Percentiles rank a stretch among this genome's conserved stretches.
Evolutionary conservation across 176 grass and related monocot genomes (phyloP).

Genomic region (Aegilops umbellulata): DNA sequence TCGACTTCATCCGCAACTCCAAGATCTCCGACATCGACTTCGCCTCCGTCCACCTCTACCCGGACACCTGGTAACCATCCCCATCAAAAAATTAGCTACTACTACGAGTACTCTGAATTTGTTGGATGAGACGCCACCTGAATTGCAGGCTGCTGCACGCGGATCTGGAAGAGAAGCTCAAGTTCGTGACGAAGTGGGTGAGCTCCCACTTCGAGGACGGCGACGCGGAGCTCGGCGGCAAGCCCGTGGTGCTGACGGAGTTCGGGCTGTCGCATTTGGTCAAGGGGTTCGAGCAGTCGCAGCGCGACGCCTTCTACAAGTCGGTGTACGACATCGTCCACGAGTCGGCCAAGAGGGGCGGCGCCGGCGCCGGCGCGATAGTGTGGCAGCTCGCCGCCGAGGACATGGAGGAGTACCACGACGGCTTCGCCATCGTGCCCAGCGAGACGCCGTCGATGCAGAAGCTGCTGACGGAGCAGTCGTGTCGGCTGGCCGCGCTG

Average conservation of each 20-base stretch:
- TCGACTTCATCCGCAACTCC: conserved; percentile 86
- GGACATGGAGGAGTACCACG: conserved; percentile 71
- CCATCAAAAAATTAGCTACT: neutral
- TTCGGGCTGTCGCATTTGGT: conserved; percentile 70
- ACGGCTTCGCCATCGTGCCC: conserved; percentile 74
- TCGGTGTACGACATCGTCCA: conserved; percentile 66
- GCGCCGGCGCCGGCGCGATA: conserved; percentile 63
- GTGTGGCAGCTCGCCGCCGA: conserved; percentile 85
- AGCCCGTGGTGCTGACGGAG: conserved; percentile 83
- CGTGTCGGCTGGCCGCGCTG: conserved; percentile 64
- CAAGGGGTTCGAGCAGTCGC: conserved; percentile 58
- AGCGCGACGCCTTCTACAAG: conserved; percentile 72
- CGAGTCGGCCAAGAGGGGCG: conserved; percentile 49
- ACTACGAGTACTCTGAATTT: too few species aligned
- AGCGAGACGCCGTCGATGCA: conserved; percentile 61
- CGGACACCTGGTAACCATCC: conserved; percentile 65
- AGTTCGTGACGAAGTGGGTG: conserved; percentile 67
- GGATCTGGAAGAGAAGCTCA: conserved; percentile 63
- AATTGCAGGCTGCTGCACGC: conserved; percentile 54
- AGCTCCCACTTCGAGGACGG: conserved; percentile 82
- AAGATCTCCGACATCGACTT: conserved; percentile 74
- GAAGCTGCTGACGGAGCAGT: conserved; percentile 72
- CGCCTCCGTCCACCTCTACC: conserved; percentile 88
- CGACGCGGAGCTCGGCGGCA: conserved; percentile 55
- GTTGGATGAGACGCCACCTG: too few species aligned